These are phyloP conservation scores for Cystobasidium tubakii DNA, from an alignment of 768 basidiomycete species.

Conservation along the genomic window DNA sequence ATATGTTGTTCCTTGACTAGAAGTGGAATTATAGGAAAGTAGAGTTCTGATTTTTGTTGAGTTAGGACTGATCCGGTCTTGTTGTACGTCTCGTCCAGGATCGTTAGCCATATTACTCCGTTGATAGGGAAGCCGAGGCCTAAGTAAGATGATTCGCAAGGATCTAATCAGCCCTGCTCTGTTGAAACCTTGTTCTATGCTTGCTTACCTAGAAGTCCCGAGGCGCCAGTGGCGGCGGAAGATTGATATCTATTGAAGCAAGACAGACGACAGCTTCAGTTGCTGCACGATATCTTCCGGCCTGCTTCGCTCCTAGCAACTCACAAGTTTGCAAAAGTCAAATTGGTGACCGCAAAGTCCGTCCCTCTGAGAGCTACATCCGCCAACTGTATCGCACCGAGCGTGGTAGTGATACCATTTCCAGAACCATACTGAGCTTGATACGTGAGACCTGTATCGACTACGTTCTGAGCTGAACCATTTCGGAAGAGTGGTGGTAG, in stretches of 20 bases:
- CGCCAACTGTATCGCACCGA: conserved; percentile 7
- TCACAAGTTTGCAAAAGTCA: conserved; percentile 20
- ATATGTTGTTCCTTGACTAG: not conserved
- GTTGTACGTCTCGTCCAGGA: not conserved
- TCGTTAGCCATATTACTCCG: conserved; percentile 12
- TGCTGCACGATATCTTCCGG: too few relatives aligned
- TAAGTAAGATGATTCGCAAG: not conserved
- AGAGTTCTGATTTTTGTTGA: not conserved
- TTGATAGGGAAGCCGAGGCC: conserved; percentile 32
- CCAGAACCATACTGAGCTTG: conserved; percentile 21
- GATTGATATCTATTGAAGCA: conserved; percentile 25
- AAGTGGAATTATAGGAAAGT: conserved; percentile 11
- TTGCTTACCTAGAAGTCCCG: conserved; percentile 26
- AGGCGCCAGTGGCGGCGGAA: conserved; percentile 17
- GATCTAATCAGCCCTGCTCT: not conserved
- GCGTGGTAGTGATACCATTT: conserved; percentile 14
- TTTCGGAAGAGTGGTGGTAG: conserved; percentile 26
- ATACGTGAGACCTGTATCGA: conserved; percentile 11
- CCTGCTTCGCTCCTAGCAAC: not conserved
- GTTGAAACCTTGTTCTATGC: not conserved
- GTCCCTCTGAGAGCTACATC: conserved; percentile 13
- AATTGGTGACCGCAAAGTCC: conserved; percentile 16
- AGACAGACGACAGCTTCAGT: too few relatives aligned
- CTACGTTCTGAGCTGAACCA: not conserved
- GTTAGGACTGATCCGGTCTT: not conserved